Percentiles rank a stretch among this genome's conserved stretches.
Conservation (phyloP, 306 rosid species). For the Acacia melanoxylon region DNA sequence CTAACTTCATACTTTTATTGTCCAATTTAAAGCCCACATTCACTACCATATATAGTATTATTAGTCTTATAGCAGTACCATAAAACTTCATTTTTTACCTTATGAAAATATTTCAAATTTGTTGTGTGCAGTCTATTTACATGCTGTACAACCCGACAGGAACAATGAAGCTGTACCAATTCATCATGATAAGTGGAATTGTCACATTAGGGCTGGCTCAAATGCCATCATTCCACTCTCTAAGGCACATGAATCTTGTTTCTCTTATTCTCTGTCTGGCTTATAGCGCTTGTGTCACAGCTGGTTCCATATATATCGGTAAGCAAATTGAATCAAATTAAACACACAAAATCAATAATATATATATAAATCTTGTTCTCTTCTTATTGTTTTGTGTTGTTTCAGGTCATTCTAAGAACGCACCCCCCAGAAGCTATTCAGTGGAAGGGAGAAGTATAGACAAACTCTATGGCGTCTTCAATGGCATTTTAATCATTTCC, state of each 20-base stretch:
- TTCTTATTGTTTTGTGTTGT: neutral
- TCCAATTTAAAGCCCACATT: too few species aligned
- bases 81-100: too few species aligned
- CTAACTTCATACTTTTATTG: too few species aligned
- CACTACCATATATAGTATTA: too few species aligned
- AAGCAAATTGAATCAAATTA: conserved; percentile 16
- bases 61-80: too few species aligned
- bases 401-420: conserved; percentile 62
- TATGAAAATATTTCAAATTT: neutral
- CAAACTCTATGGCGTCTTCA: conserved; percentile 50
- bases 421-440: conserved; percentile 52
- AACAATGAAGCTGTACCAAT: conserved; percentile 66
- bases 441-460: conserved; percentile 39
- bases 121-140: conserved; percentile 63
- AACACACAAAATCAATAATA: neutral
- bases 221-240: conserved; percentile 83
- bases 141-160: conserved; percentile 59
- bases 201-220: conserved; percentile 63
- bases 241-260: conserved; percentile 68
- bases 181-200: conserved; percentile 56
- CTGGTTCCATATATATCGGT: conserved; percentile 69
- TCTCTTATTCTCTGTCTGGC: conserved; percentile 62
- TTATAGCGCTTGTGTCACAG: conserved; percentile 48
- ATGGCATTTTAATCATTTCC: conserved; percentile 71
- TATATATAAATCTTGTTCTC: too few species aligned